These are phyloP conservation scores for Borovskyia barvae DNA, from an alignment of 208 protist genomes.

Conservation along the genomic window DNA sequence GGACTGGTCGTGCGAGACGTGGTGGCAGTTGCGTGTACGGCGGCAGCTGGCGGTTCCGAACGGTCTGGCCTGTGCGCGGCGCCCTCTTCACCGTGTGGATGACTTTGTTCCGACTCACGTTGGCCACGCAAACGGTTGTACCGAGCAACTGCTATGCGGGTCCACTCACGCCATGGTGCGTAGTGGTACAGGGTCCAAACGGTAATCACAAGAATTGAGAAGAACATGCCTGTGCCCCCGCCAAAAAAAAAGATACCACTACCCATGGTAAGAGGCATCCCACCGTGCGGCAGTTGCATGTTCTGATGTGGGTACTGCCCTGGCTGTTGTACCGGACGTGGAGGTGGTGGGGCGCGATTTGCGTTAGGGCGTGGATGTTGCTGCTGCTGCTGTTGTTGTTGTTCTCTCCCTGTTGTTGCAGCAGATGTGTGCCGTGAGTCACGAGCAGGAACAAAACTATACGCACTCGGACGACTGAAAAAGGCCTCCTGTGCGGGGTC, in stretches of 20 bases:
- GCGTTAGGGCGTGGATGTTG: constrained; percentile 43
- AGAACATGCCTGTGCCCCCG: constrained; percentile 28
- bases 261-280: constrained; percentile 41
- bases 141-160: not conserved
- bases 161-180: constrained; percentile 46
- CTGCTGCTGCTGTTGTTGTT: constrained; percentile 6
- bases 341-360: constrained; percentile 42
- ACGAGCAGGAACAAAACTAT: constrained; percentile 17
- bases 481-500: constrained; percentile 14
- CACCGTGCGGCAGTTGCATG: constrained; percentile 16
- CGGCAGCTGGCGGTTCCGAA: not conserved
- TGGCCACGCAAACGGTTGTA: constrained; percentile 7
- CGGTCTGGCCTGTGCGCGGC: not conserved
- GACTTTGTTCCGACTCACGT: not conserved
- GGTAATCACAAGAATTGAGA: constrained; percentile 28
- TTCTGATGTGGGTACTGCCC: too few species aligned
- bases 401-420: not conserved
- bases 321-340: constrained; percentile 23
- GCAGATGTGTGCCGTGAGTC: constrained; percentile 2
- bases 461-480: constrained; percentile 22
- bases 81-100: not conserved
- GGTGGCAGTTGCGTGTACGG: not conserved
- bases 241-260: constrained; percentile 50
- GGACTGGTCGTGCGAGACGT: not conserved
- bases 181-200: constrained; percentile 49